Conservation (phyloP, 352 stramenopile genomes). For the Phytophthora chlamydospora region DNA sequence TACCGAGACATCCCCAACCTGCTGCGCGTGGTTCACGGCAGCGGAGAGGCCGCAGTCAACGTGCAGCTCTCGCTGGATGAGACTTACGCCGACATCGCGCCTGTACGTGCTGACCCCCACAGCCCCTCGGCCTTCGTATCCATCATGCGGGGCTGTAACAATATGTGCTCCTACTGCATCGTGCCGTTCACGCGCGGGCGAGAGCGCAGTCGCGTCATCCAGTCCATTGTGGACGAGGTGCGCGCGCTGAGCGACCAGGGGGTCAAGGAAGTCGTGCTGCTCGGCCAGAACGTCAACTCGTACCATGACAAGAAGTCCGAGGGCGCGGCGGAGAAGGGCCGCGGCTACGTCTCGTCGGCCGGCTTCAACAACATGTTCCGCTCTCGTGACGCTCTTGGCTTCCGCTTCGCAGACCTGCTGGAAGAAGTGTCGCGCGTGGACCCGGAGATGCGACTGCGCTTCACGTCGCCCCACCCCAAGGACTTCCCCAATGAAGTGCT, state of each 20-base stretch:
- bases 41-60: constrained; percentile 88
- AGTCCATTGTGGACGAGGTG: constrained; percentile 96
- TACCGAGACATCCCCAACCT: constrained; percentile 98
- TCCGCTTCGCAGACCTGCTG: constrained; percentile 99
- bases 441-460: constrained; percentile 97
- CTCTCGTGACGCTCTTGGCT: constrained; percentile 83
- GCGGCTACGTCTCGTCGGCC: constrained; percentile 84
- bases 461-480: constrained; percentile 99
- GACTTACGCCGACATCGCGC: constrained; percentile 98
- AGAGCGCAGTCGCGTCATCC: constrained; percentile 92
- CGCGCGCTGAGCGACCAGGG: constrained; percentile 85
- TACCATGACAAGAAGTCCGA: constrained; percentile 96
- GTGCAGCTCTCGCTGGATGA: constrained; percentile 97
- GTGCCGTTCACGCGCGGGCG: constrained; percentile 98
- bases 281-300: constrained; percentile 99
- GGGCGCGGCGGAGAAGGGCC: constrained; percentile 64
- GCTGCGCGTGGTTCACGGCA: constrained; percentile 84
- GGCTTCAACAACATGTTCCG: constrained; percentile 97
- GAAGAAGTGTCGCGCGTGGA: constrained; percentile 92
- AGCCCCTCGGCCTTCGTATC: constrained; percentile 95
- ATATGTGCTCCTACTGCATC: constrained; percentile 99
- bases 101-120: constrained; percentile 87
- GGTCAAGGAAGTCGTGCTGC: constrained; percentile 97
- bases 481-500: constrained; percentile 97
- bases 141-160: constrained; percentile 99